Evolutionary conservation across 2,329 filamentous ascomycete genomes (phyloP), one percentile per base, ranked within the genome.

Genomic region (Hymenoscyphus occultus): DNA sequence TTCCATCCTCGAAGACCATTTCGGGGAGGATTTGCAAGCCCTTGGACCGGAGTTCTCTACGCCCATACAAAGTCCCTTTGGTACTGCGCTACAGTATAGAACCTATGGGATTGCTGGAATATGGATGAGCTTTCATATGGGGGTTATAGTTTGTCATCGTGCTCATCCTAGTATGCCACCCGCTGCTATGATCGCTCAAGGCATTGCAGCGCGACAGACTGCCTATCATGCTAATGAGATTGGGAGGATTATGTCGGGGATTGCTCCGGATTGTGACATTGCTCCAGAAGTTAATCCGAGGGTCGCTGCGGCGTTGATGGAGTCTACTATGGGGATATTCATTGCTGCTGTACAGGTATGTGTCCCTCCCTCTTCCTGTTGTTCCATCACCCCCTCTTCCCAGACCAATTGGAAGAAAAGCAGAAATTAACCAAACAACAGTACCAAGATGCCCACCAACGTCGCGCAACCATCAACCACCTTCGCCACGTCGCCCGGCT

Each of bases 111-210:
- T 98, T 68, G 91, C 91, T 2, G 90, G 91, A 40, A 83, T 97
- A 28, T 97, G 93, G 92, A 87, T 91, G 74, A 90, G 93, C 69
- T 93, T 91, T 76, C 90, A 96, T 77, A 91, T 94, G 82, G 89
- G 89, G 0, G 83, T 92, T 58, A 94, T 98, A 64, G 84, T 93
- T 62, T 83, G 95, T n/a, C 82, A 94, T 65, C 85, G 95, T 40
- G 83, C 88, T 0, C 93, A 97, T 71, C 95, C 95, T 0, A 86
- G 85, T 31, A 97, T 97, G 93, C 94, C 93, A 0, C 92, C 94
- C 0, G 88, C 93, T 9, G 90, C 93, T 42, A 71, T 96, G 86
- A 86, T 93, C 72, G 93, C 95, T 2, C 92, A 92, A 0, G 90
- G 89, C 7, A 83, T 96, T 68, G 87, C 90, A 10, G 92, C 92